Conservation (phyloP, 164 flowering plant genomes). For the Macadamia tetraphylla region DNA sequence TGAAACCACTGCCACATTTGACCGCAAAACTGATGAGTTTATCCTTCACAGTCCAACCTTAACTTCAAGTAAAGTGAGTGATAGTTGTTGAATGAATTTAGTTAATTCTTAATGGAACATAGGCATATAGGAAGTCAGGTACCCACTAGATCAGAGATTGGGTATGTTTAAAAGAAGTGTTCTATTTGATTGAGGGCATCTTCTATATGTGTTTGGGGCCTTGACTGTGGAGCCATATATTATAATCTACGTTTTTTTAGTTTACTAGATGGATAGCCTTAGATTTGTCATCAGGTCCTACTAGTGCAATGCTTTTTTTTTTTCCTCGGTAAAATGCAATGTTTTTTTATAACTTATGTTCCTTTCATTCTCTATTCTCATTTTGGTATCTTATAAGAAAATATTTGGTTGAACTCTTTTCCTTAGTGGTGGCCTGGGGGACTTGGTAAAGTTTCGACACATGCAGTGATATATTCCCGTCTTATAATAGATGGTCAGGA, state of each 20-base stretch:
- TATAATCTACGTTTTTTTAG: too few relatives aligned
- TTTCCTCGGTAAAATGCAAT: too few relatives aligned
- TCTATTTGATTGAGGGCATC: too few relatives aligned
- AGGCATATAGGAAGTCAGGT: too few relatives aligned
- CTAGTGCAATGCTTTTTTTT: too few relatives aligned
- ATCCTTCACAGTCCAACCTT: slow-evolving; percentile 85
- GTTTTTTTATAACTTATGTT: background rate
- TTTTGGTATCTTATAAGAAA: background rate
- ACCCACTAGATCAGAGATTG: too few relatives aligned
- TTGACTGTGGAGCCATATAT: too few relatives aligned
- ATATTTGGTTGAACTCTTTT: slow-evolving; percentile 9
- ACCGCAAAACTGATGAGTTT: slow-evolving; percentile 81
- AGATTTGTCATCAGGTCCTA: too few relatives aligned
- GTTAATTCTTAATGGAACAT: too few relatives aligned
- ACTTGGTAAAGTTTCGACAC: slow-evolving; percentile 88
- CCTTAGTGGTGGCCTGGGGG: slow-evolving; percentile 99
- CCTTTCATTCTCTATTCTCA: background rate
- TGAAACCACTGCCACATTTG: slow-evolving; percentile 97
- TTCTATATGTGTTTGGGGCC: too few relatives aligned
- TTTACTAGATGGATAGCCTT: too few relatives aligned
- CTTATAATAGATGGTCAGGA: slow-evolving; percentile 66
- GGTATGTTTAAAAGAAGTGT: too few relatives aligned
- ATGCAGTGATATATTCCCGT: slow-evolving; percentile 87
- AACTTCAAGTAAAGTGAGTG: slow-evolving; percentile 91
- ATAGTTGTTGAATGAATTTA: background rate